A percentile compares a stretch with the other conserved stretches of the same genome.
Conservation (phyloP, 148 eudicot species). For the Rhododendron kiyosumense region DNA sequence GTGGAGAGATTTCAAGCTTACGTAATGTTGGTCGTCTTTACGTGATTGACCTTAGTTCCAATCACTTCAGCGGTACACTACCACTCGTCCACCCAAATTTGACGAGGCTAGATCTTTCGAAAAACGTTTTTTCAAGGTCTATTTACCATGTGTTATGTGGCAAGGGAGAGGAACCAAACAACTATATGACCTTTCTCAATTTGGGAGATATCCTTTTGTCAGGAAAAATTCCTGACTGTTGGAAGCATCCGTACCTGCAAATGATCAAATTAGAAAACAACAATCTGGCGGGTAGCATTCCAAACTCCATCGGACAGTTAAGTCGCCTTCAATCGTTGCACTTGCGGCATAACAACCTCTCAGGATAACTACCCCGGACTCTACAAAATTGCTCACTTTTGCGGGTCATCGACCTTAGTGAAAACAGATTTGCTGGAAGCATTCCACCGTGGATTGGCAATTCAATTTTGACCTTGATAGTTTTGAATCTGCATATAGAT, state of each 20-base stretch:
- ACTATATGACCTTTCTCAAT: neutral
- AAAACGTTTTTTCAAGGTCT: slow-evolving; percentile 6
- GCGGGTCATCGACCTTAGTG: neutral
- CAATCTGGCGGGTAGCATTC: neutral
- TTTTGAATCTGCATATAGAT: neutral
- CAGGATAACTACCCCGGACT: slow-evolving; percentile 12
- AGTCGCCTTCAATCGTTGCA: neutral
- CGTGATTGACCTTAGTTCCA: neutral
- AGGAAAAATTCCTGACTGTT: neutral
- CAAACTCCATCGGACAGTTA: neutral
- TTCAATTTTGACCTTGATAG: neutral
- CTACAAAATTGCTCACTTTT: neutral
- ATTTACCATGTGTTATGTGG: slow-evolving; percentile 2
- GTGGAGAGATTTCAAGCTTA: slow-evolving; percentile 4
- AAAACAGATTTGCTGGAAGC: slow-evolving; percentile 12
- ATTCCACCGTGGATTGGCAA: neutral
- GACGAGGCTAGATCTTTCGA: neutral
- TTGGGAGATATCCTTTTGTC: slow-evolving; percentile 1
- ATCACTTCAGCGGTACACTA: neutral
- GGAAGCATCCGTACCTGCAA: neutral
- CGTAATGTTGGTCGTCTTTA: too few relatives aligned
- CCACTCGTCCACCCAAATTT: neutral
- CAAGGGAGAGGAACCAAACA: neutral
- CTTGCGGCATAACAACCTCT: neutral
- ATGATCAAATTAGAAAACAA: neutral